Conservation (phyloP, 176 grass and related monocot species). For the Phyllostachys edulis region DNA sequence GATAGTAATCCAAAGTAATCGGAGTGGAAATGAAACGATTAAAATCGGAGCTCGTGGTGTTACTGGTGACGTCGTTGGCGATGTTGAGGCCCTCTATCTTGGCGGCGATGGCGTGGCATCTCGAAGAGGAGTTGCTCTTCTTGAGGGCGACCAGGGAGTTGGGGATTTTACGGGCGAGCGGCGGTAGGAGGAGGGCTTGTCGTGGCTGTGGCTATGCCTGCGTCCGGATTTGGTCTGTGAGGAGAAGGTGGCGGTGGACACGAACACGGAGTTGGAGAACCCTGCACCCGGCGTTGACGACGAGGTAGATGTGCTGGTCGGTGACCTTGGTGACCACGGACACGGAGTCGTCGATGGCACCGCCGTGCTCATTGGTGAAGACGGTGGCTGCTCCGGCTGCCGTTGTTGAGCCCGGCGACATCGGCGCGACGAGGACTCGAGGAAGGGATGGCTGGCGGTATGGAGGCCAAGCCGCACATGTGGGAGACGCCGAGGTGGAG, state of each 20-base stretch:
- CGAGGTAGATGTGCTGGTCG: slow-evolving; percentile 85
- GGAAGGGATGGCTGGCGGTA: slow-evolving; percentile 59
- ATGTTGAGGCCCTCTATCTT: slow-evolving; percentile 87
- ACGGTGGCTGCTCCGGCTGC: slow-evolving; percentile 72
- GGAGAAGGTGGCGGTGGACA: neutral
- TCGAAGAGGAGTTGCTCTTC: slow-evolving; percentile 6
- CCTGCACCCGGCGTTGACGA: slow-evolving; percentile 95
- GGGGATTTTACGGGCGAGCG: slow-evolving; percentile 21
- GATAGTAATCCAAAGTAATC: neutral
- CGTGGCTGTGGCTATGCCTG: slow-evolving; percentile 8
- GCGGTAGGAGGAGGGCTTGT: neutral
- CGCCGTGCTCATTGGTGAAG: slow-evolving; percentile 85
- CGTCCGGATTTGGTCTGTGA: slow-evolving; percentile 6
- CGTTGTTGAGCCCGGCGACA: slow-evolving; percentile 60
- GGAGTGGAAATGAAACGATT: neutral
- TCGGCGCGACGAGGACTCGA: slow-evolving; percentile 85
- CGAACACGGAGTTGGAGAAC: no score
- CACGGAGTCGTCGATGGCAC: slow-evolving; percentile 85
- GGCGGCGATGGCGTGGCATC: slow-evolving; percentile 55
- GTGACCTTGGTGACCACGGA: slow-evolving; percentile 76
- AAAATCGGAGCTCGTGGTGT: neutral
- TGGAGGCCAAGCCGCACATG: slow-evolving; percentile 87
- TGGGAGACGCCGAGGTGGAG: slow-evolving; percentile 98
- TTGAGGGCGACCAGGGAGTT: slow-evolving; percentile 16
- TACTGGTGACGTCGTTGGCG: slow-evolving; percentile 78